A percentile compares a stretch with the other conserved stretches of the same genome.
Conservation (phyloP, 257 asterid species). For the Solanum sejunctum region DNA sequence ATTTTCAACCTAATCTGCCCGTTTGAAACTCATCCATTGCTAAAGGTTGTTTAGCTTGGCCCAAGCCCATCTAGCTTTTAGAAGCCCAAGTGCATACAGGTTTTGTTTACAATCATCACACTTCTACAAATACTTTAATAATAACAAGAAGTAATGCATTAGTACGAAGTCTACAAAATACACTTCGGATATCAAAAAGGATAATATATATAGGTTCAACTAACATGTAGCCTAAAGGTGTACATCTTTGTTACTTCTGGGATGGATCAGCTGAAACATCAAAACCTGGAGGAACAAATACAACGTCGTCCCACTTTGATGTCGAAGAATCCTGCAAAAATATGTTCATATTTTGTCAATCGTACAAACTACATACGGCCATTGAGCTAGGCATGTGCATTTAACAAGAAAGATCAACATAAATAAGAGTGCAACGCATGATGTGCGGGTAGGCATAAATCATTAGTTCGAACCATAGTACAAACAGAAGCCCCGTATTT, state of each 20-base stretch:
- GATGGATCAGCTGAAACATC: conserved; percentile 53
- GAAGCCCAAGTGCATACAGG: neutral
- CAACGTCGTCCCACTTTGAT: conserved; percentile 68
- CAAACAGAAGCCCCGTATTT: neutral
- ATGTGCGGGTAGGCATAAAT: neutral
- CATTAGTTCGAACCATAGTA: neutral
- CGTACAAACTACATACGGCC: neutral
- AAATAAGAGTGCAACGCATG: neutral
- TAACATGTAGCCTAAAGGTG: neutral
- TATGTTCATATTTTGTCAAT: neutral
- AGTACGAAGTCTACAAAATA: neutral
- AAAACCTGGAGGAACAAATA: conserved; percentile 86
- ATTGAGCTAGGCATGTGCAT: neutral
- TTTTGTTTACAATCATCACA: neutral
- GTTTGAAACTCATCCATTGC: too few species aligned
- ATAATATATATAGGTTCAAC: neutral
- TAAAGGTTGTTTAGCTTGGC: neutral
- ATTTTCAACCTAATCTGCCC: too few species aligned
- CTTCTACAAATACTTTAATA: too few species aligned
- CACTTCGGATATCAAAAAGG: neutral
- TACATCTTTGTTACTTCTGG: neutral
- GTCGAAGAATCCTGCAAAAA: conserved; percentile 51
- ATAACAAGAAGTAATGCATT: neutral
- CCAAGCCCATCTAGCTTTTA: neutral
- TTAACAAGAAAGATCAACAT: neutral